phyloP scores from a whole-genome alignment of 106 monocot species.

The Platanthera zijinensis region DNA sequence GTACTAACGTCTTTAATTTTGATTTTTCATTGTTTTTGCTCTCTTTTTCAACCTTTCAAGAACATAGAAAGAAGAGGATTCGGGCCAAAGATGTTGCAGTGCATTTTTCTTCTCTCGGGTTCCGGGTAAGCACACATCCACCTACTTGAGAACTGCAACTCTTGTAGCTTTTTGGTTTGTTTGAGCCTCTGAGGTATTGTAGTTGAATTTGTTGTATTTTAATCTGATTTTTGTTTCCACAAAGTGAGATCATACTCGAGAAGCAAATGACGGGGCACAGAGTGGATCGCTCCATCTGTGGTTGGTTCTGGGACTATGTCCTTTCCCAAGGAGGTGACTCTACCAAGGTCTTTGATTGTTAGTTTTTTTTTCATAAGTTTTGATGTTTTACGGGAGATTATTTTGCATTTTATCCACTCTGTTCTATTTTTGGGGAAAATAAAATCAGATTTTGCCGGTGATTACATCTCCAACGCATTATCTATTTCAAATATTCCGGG shows the following conservation, averaged over 20 bases:
- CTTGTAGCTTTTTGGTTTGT: neutral
- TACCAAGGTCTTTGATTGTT: constrained; percentile 43
- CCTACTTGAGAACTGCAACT: neutral
- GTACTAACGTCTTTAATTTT: too few species aligned
- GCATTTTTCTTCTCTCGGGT: constrained; percentile 81
- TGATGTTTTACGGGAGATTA: neutral
- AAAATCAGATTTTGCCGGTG: constrained; percentile 55
- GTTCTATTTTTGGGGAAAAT: constrained; percentile 2
- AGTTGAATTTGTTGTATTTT: neutral
- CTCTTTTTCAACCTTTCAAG: neutral
- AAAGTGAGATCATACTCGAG: constrained; percentile 95
- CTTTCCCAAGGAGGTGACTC: constrained; percentile 58
- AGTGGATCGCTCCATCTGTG: constrained; percentile 84
- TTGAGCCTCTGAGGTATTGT: neutral
- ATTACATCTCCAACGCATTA: constrained; percentile 92
- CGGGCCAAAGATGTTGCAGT: constrained; percentile 53
- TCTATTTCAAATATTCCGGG: constrained; percentile 69
- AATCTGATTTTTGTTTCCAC: neutral
- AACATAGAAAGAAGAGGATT: neutral
- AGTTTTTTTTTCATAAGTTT: neutral
- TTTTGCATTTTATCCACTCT: neutral
- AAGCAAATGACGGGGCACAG: constrained; percentile 81
- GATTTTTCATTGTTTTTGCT: neutral
- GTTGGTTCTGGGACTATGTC: constrained; percentile 83
- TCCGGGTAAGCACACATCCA: constrained; percentile 44